Evolutionary conservation across 2,329 filamentous ascomycete genomes (phyloP), one percentile per base, ranked within the genome.

Genomic region (Colletotrichum sp.): DNA sequence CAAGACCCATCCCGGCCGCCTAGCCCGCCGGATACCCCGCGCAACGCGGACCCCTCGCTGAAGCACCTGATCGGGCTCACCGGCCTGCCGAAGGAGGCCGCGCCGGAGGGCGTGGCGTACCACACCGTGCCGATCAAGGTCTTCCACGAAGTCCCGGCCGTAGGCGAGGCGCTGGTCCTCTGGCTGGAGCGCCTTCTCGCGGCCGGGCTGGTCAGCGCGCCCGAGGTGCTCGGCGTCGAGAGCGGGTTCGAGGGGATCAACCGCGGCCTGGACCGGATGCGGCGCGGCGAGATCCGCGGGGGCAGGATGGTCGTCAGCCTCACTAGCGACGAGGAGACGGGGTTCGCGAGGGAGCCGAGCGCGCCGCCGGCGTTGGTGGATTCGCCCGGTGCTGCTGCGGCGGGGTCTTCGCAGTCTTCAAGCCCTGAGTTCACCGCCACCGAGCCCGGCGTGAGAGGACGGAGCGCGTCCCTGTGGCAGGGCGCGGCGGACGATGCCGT

Each of bases 111-210:
- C 0, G 86, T 92, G 0, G 81, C 86, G 8, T 89, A 92, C 72
- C 93, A 95, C 80, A 91, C 88, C 0, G 92, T 96, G 0, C 94
- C 94, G 0, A 94, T 96, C 77, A 96, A 96, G 83, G 80, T 95
- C 6, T 96, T 95, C 80, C 94, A 96, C 80, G 92, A 93, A 74
- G 88, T 92, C 0, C 89, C 91, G 0, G 87, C 87, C 3, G 86
- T 95, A 0, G 94, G 94, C 0, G 89, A 92, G 77, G 87, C 87
- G 0, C 81, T 95, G 70, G 91, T 92, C 15, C 81, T 85, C 2
- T 96, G 94, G 94, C 84, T 95, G 30, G 94, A 95, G 81, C 85
- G 87, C 28, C 83, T 96, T n/a, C 82, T 96, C 8, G 85, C 88
- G 10, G 85, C 87, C 0, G 86, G 88, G 0, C 81, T 87, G 1